A percentile compares a stretch with the other conserved stretches of the same genome.
These are phyloP conservation scores for Hymenoscyphus linearis DNA, from an alignment of 2,329 filamentous ascomycete genomes.

Conservation along the genomic window DNA sequence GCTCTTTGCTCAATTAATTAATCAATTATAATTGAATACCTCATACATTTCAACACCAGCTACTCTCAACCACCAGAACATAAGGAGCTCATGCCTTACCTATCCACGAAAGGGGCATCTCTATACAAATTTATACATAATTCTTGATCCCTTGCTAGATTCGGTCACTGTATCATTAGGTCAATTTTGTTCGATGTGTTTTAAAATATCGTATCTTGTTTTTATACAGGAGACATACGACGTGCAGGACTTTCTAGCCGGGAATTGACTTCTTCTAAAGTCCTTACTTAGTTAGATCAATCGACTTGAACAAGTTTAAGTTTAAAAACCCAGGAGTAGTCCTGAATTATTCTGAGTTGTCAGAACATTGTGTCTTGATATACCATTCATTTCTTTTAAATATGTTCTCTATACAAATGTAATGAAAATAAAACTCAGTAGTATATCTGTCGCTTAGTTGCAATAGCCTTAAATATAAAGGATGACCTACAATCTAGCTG, in stretches of 20 bases:
- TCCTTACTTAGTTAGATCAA: conserved; percentile 10
- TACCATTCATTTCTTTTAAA: background rate
- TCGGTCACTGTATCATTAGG: background rate
- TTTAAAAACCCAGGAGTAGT: background rate
- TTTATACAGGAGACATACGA: conserved; percentile 6
- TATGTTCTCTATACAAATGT: background rate
- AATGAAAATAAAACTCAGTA: too few species aligned
- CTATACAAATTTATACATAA: background rate
- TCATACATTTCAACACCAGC: too few species aligned
- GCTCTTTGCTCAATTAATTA: too few species aligned
- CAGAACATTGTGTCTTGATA: conserved; percentile 2
- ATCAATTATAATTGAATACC: too few species aligned
- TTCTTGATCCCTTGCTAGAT: background rate
- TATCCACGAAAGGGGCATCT: background rate
- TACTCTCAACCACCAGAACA: too few species aligned
- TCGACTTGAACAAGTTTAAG: conserved; percentile 2
- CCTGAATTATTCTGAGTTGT: background rate
- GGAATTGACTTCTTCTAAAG: conserved; percentile 10
- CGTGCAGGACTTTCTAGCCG: conserved; percentile 9
- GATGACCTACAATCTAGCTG: too few species aligned
- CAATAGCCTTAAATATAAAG: too few species aligned
- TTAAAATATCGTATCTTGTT: conserved; percentile 4
- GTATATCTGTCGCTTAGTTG: too few species aligned
- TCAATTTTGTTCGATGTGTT: conserved; percentile 3
- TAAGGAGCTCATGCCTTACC: background rate